These are phyloP conservation scores for Elaeis oleifera DNA, from an alignment of 202 grass and related monocot genomes.

Conservation along the genomic window DNA sequence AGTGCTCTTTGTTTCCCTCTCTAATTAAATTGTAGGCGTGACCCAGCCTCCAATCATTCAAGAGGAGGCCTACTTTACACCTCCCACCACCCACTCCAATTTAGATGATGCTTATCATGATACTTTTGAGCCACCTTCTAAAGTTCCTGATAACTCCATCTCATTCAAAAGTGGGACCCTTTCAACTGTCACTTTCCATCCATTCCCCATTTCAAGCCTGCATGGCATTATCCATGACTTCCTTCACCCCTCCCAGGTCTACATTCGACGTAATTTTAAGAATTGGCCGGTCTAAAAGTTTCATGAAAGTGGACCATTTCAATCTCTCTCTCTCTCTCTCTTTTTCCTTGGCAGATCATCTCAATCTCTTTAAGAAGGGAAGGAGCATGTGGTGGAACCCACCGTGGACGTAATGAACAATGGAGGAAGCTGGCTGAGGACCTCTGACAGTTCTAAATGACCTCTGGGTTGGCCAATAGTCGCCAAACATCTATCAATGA, in stretches of 20 bases:
- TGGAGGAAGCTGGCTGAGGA: no score
- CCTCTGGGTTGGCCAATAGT: no score
- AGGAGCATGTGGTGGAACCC: neutral
- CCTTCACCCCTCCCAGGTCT: neutral
- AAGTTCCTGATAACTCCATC: neutral
- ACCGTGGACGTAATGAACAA: no score
- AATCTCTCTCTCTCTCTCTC: no score
- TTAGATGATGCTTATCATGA: neutral
- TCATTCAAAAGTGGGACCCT: neutral
- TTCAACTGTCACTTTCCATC: conserved; percentile 13
- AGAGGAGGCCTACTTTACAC: no score
- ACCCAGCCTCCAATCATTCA: no score
- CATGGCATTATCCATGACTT: neutral
- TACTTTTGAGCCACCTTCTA: no score
- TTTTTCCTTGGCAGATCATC: no score
- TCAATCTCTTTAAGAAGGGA: no score
- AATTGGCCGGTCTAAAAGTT: neutral
- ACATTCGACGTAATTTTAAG: neutral
- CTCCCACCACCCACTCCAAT: neutral
- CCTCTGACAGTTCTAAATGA: no score
- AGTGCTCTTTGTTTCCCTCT: conserved; percentile 4
- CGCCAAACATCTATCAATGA: no score
- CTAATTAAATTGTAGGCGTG: no score
- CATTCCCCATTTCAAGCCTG: neutral
- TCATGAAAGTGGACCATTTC: neutral